A percentile compares a stretch with the other conserved stretches of the same genome.
phyloP scores from a whole-genome alignment of 257 asterid genomes.

The Solanum okadae region DNA sequence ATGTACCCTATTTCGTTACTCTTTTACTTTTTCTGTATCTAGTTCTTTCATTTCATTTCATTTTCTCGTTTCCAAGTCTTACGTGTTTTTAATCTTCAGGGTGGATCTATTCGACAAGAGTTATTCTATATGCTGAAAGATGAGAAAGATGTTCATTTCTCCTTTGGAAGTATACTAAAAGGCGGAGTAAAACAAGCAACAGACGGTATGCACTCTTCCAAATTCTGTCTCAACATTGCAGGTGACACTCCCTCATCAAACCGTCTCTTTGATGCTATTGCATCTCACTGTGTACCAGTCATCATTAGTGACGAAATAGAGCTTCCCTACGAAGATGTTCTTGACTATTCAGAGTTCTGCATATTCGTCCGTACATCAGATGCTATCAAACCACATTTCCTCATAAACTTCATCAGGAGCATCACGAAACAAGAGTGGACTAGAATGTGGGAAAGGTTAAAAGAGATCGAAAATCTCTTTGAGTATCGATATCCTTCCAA shows the following conservation, averaged over 20 bases:
- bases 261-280: conserved; percentile 76
- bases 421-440: conserved; percentile 53
- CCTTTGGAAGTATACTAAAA: conserved; percentile 50
- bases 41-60: background rate
- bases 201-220: conserved; percentile 55
- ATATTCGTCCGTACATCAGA: conserved; percentile 43
- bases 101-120: conserved; percentile 62
- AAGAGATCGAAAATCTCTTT: conserved; percentile 39
- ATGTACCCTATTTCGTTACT: background rate
- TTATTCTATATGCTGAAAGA: conserved; percentile 46
- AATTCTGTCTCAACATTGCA: conserved; percentile 77
- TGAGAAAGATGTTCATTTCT: conserved; percentile 67
- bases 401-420: conserved; percentile 36
- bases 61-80: background rate
- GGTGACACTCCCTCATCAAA: conserved; percentile 86
- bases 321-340: conserved; percentile 67
- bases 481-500: conserved; percentile 52
- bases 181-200: conserved; percentile 52
- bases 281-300: conserved; percentile 76
- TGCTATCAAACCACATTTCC: conserved; percentile 40
- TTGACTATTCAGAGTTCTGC: conserved; percentile 62
- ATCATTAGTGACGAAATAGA: conserved; percentile 68
- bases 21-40: background rate
- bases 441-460: conserved; percentile 52
- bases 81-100: conserved; percentile 25